Base-by-base conservation (phyloP, 768 basidiomycete genomes). In the Lyophyllum semitale region DNA sequence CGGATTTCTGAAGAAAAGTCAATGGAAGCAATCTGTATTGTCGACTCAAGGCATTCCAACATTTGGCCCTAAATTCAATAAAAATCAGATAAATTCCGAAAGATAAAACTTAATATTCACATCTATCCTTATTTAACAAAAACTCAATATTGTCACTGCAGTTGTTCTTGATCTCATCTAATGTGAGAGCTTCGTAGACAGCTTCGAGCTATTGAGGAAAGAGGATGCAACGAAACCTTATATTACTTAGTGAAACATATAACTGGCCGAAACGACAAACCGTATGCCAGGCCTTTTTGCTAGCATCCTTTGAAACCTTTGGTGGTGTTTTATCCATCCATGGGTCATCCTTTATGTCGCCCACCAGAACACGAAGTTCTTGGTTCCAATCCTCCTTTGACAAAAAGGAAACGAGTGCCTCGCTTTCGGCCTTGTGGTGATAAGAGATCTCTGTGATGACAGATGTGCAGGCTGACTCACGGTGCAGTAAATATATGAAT, bases 61-160 rank as follows among this genome's bases (percentile, higher is more conserved):
- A 33, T 32, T n/a, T 22, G 53, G 53, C 53, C 53, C 53, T 54
- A 29, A 29, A 7, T 30, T 26, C n/a, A n/a, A n/a, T n/a, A n/a
- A n/a, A n/a, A n/a, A n/a, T n/a, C n/a, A n/a, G n/a, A n/a, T n/a
- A n/a, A n/a, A n/a, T n/a, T n/a, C n/a, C n/a, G 22, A 35, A 17
- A 23, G 29, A 8, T 13, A 3, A 6, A 25, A 8, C 8, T 26
- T 6, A 27, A 2, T 3, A 11, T 23, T 53, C 25, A 20, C 52
- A 53, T n/a, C 29, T 53, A 11, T 8, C 23, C 22, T 1, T n/a
- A 40, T 53, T 33, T 32, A 53, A 40, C 12, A 53, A 46, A 35
- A 29, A 46, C n/a, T 53, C 26, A 9, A 27, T 8, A 8, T 32
- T 38, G 32, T 46, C 25, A 1, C 23, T 15, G 15, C 35, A 27